Base-by-base conservation (phyloP, 129 eudicot species). In the Dittrichia graveolens region DNA sequence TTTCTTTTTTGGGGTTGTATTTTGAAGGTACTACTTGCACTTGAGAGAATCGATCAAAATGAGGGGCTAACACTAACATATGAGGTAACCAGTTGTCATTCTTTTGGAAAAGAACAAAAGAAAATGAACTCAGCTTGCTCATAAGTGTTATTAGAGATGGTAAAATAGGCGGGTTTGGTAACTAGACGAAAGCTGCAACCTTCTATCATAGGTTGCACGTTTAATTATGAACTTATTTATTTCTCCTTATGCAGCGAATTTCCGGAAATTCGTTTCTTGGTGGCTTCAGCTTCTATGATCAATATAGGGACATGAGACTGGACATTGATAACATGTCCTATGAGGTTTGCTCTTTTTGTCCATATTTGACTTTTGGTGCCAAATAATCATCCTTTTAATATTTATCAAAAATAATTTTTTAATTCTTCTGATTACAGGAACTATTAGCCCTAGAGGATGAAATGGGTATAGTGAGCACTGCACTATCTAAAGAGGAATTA, bases 251-350 rank as follows among this genome's bases (percentile, higher is more conserved):
- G 78, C 87, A 93, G 96, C 90, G 86, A 82, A 31, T 89, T 70
- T 79, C 85, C 64, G 81, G 84, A 14, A 93, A 86, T 80, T 69
- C 87, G 58, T 79, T 87, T 69, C 79, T 90, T 37, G 83, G 93
- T 58, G 87, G 90, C 56, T 83, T 89, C 57, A 77, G 56, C 69
- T 81, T 87, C 43, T 83, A 82, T 80, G 98, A 94, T 76, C 96
- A 85, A 61, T 96, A 94, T 68, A 85, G 95, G 38, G 95, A 88
- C 83, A 87, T 94, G 96, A 85, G 98, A 78, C 74, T 94, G 61
- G 98, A 94, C 71, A 94, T 94, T 49, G 98, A 94, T 83, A 87
- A 79, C 89, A 90, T 94, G 98, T 85, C 98, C n/a, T 94, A 94
- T 75, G 98, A 94, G 95, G 98, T 94, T 42, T 15, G 87, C 72